Evolutionary conservation across 139 green algal genomes (phyloP), one percentile per base, ranked within the genome.

Genomic region (Coelastrella sp.): DNA sequence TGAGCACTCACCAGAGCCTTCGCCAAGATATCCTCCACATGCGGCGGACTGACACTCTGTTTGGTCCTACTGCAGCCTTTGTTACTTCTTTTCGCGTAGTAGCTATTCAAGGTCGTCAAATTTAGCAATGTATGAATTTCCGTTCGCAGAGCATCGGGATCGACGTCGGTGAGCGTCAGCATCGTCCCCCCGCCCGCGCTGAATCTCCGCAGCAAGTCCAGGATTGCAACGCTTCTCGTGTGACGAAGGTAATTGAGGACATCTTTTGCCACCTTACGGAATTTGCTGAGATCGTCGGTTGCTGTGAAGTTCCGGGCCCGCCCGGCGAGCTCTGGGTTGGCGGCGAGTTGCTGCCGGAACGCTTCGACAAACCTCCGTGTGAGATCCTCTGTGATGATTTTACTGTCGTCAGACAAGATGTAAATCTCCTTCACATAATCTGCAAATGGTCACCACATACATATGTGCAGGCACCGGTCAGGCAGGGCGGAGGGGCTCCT

Each of bases 161-260:
- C 59, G 4, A 84, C 78, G 47, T 61, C 78, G 47, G 78, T 84
- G 0, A 84, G 54, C 8, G 56, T 17, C 5, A 84, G 56, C 14
- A 47, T 4, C 5, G 54, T 68, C 17, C 78, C 78, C 5, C 78
- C 78, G 68, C 78, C 68, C 5, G 78, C 78, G 5, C 56, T 22
- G 47, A 71, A 84, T 56, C 13, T 14, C 6, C 78, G 78, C 78
- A 84, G 78, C 78, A 84, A 56, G 6, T 61, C n/a, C 4, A 84
- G 78, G 16, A 84, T 61, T 7, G 78, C 54, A 14, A 64, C 78
- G 47, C 78, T 84, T 16, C 58, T 32, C 3, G 78, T 64, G 56
- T 61, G 47, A 17, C 78, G 78, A 1, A 84, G 14, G n/a, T 84
- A 84, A 56, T 22, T 47, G 13, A 84, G 56, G 16, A 84, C 20